Base-by-base conservation (phyloP, 2,329 filamentous ascomycete species). In the Sporothrix euskadiensis region DNA sequence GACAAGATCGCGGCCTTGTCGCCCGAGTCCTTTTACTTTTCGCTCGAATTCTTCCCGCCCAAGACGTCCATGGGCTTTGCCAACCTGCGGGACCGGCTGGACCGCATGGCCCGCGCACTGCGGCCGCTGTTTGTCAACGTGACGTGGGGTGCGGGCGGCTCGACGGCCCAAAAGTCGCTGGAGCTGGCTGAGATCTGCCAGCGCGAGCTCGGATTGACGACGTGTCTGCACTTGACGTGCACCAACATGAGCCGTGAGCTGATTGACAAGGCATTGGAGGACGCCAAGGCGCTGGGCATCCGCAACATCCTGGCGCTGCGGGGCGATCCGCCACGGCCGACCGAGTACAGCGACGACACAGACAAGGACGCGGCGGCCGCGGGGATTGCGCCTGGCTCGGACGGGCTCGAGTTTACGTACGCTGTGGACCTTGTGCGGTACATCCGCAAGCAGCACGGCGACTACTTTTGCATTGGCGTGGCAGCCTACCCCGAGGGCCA, bases 31-130 rank as follows among this genome's bases (percentile, higher is more conserved):
- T 90, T 88, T 81, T 98, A 96, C 86, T 97, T 97, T 84, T 98
- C 96, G 66, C 91, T 98, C 83, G 96, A 99, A 84, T 99, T 99
- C 89, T 99, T 99, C 85, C 96, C 96, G 77, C 96, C 96, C 76
- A 99, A 98, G 86, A 99, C 96, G 65, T 88, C 91, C 75, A 97
- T 97, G 90, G 96, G 96, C 77, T 76, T 77, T 71, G 75, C 75
- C 57, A 99, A 99, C 82, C 89, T 99, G 72, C 92, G 95, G 80
- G 92, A 93, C 76, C 94, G 96, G 80, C 89, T 99, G 74, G 92
- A 97, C 81, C 94, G 96, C 81, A 98, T 99, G 96, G 91, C 96
- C 69, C 90, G 93, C 76, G 94, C 94, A 16, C 87, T 99, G 74
- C 91, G 93, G 16, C 96, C 96, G 59, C 88, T 98, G 63, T 99